Percentiles rank a stretch among this genome's conserved stretches.
Conservation (phyloP, 805 yeast species). For the Yarrowia hollandica region DNA sequence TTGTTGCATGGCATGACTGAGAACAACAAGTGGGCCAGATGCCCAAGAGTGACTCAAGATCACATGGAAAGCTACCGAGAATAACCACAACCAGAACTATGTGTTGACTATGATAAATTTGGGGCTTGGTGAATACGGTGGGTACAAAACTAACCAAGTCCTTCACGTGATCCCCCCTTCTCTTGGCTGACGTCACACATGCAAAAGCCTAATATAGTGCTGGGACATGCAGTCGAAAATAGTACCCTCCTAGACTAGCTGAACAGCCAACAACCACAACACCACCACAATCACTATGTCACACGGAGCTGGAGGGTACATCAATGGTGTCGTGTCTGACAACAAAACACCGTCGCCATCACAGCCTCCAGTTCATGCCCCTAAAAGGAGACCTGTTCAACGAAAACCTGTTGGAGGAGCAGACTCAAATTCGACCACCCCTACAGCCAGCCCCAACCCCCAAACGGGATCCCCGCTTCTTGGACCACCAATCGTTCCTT, state of each 20-base stretch:
- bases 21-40: no score
- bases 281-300: conserved; percentile 14
- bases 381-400: conserved; percentile 32
- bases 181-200: conserved; percentile 24
- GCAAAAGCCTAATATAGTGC: conserved; percentile 18
- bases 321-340: conserved; percentile 21
- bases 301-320: conserved; percentile 27
- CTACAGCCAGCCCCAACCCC: not conserved
- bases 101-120: no score
- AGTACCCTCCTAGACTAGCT: conserved; percentile 7
- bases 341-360: conserved; percentile 29
- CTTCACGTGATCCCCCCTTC: not conserved
- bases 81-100: no score
- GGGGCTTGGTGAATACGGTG: no score
- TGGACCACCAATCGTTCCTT: conserved; percentile 16
- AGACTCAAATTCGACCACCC: not conserved
- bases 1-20: no score
- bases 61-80: not conserved
- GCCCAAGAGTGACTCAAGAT: no score
- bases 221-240: conserved; percentile 20
- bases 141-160: not conserved
- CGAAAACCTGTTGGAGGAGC: conserved; percentile 31
- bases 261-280: not conserved
- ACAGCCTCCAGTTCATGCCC: conserved; percentile 30
- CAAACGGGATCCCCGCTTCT: conserved; percentile 17